Evolutionary conservation across 2,329 filamentous ascomycete species (phyloP).

Genomic region (Paracorniculantispora psalliotae): DNA sequence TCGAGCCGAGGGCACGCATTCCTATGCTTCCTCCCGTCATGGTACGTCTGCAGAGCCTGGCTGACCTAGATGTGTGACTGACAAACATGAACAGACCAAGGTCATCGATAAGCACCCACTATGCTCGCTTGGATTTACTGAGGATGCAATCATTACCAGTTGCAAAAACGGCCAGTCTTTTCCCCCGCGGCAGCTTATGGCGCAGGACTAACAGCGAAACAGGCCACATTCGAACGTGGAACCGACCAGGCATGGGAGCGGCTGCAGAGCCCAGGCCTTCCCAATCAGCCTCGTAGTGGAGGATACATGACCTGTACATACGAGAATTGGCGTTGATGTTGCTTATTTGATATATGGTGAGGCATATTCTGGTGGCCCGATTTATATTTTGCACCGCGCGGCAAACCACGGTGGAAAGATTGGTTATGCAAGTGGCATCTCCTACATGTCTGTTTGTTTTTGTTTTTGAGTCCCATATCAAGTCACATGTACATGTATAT

Average conservation of each 20-base stretch:
- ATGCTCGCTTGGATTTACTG: conserved; percentile 88
- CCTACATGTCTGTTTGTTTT: neutral
- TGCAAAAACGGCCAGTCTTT: conserved; percentile 74
- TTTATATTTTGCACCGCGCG: neutral
- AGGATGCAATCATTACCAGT: conserved; percentile 87
- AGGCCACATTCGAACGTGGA: conserved; percentile 52
- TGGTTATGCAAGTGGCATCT: neutral
- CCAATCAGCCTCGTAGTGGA: neutral
- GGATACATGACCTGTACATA: neutral
- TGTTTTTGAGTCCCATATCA: neutral
- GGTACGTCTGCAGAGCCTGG: conserved; percentile 45
- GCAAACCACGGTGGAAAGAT: neutral
- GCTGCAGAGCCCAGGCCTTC: neutral
- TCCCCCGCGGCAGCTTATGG: no score
- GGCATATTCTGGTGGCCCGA: neutral
- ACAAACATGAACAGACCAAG: conserved; percentile 57
- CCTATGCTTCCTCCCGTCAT: conserved; percentile 87
- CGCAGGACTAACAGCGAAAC: conserved; percentile 16
- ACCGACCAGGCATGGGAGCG: conserved; percentile 15
- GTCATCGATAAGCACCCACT: conserved; percentile 79
- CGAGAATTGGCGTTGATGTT: neutral
- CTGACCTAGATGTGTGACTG: neutral
- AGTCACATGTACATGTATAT: neutral
- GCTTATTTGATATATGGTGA: neutral
- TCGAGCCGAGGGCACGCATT: conserved; percentile 78